Evolutionary conservation across 2,329 filamentous ascomycete genomes (phyloP).

Genomic region (Clarireedia paspali): DNA sequence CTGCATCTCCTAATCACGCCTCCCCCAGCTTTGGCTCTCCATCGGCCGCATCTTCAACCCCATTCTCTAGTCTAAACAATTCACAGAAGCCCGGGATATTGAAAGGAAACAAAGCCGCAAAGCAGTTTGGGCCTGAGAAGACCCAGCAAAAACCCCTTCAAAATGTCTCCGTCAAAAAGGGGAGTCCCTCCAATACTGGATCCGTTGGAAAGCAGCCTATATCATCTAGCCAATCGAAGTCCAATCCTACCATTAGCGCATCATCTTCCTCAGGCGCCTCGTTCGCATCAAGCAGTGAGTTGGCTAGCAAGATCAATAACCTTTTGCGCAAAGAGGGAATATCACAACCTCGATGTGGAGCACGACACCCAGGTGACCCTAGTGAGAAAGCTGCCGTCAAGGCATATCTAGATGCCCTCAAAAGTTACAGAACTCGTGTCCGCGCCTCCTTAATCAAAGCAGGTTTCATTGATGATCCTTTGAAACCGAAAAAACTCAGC

Average conservation of each 20-base stretch:
- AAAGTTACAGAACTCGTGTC: slow-evolving; percentile 48
- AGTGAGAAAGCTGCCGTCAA: slow-evolving; percentile 42
- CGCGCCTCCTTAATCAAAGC: slow-evolving; percentile 50
- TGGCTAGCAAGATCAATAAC: slow-evolving; percentile 42
- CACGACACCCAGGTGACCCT: slow-evolving; percentile 12
- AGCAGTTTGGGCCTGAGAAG: slow-evolving; percentile 1
- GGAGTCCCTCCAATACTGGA: neutral
- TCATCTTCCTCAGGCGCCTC: neutral
- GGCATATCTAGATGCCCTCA: slow-evolving; percentile 47
- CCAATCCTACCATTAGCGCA: neutral
- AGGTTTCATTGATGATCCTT: slow-evolving; percentile 56
- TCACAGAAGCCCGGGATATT: neutral
- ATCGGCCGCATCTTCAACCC: slow-evolving; percentile 1
- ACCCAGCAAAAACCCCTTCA: neutral
- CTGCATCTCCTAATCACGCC: neutral
- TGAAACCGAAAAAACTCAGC: slow-evolving; percentile 52
- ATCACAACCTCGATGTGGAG: slow-evolving; percentile 13
- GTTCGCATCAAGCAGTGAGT: slow-evolving; percentile 14
- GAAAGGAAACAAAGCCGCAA: neutral
- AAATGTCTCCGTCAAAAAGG: neutral
- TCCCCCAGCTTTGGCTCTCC: slow-evolving; percentile 1
- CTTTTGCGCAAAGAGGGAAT: slow-evolving; percentile 45
- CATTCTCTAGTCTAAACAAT: neutral
- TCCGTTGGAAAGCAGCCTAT: neutral
- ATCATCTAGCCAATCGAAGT: neutral